phyloP scores from a whole-genome alignment of 345 rosid species.

The Lepidium africanum region DNA sequence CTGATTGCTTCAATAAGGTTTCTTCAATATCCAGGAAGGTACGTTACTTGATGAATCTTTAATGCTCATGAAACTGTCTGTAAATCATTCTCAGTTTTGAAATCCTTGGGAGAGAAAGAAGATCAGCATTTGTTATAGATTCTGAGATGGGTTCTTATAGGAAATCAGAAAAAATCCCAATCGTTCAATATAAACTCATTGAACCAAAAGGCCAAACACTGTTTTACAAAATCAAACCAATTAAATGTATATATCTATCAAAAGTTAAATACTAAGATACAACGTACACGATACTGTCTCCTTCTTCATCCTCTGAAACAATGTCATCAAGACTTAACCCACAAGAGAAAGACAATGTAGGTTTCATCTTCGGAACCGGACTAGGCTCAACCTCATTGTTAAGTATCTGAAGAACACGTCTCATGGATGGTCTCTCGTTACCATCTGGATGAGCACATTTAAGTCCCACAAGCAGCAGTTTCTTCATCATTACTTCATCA shows the following conservation, averaged over 20 bases:
- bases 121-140: neutral
- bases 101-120: neutral
- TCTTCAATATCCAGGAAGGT: constrained; percentile 1
- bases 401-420: constrained; percentile 81
- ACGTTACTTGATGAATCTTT: neutral
- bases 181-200: constrained; percentile 57
- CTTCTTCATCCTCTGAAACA: constrained; percentile 66
- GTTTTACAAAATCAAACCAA: constrained; percentile 13
- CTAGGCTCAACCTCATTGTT: constrained; percentile 53
- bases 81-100: neutral
- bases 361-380: constrained; percentile 61
- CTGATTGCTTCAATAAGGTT: neutral
- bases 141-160: neutral
- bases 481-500: constrained; percentile 66
- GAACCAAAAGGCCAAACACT: constrained; percentile 38
- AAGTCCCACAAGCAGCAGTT: constrained; percentile 68
- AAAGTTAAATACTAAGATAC: constrained; percentile 5
- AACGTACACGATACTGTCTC: constrained; percentile 25
- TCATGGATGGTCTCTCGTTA: constrained; percentile 65
- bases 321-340: constrained; percentile 70
- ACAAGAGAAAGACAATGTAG: constrained; percentile 64
- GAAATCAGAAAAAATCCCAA: constrained; percentile 20
- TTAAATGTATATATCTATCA: constrained; percentile 16
- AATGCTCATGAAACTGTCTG: neutral
- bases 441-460: constrained; percentile 85